Evolutionary conservation across 139 green algal species (phyloP), one percentile per base, ranked within the genome.

Genomic region (Volvox reticuliferus): DNA sequence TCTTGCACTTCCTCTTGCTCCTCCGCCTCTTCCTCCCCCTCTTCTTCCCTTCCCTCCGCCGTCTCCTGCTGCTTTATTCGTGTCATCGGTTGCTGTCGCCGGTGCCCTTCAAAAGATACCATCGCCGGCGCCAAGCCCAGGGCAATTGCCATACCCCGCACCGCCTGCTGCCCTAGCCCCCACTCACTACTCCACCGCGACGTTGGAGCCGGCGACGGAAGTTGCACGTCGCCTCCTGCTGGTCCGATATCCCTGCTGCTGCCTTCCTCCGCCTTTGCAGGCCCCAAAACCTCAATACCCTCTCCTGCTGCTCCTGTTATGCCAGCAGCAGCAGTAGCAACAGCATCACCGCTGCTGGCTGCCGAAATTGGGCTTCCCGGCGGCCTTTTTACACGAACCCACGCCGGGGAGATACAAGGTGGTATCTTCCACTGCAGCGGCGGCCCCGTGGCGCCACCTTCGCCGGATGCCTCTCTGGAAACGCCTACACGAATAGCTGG

Each of bases 141-240:
- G 20, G 28, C 85, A 26, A 71, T 1, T 1, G 69, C 85, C 85
- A 89, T 89, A 14, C 85, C 85, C 12, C 69, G 85, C 0, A 68
- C 85, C 28, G 85, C 85, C 85, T 89, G 85, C 1, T 71, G 68
- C 0, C 22, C 85, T 71, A 89, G 37, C 1, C 26, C 44, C 69
- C 69, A 82, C 3, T 14, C 81, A 32, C 81, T 28, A 28, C 9
- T 55, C 21, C 65, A 73, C 21, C 12, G 12, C 65, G 65, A 9
- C 9, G 44, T 55, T 14, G 44, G 44, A 55, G 44, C 44, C 44
- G 44, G 9, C 9, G 44, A 55, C 44, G 9, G 44, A 55, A 55
- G 44, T 9, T 55, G 44, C 44, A 9, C 5, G 44, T 55, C 44
- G 44, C 44, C 44, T 55, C 9, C 44, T 55, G 44, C 9, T 9